A percentile compares a stretch with the other conserved stretches of the same genome.
These are phyloP conservation scores for Xylaria scruposa DNA, from an alignment of 495 filamentous ascomycete genomes.

Conservation along the genomic window DNA sequence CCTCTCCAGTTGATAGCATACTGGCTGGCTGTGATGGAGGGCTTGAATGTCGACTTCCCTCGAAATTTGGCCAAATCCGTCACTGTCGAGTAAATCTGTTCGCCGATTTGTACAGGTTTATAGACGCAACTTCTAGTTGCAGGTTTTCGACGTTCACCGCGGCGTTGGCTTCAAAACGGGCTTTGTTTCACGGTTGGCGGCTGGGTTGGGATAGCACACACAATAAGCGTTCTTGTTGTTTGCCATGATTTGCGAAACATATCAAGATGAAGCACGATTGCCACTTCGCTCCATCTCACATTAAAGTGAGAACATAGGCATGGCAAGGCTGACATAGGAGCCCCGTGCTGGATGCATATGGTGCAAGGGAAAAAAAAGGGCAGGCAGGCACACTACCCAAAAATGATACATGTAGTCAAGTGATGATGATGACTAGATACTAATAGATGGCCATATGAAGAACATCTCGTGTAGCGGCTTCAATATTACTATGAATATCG, in stretches of 20 bases:
- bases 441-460: constrained; percentile 17
- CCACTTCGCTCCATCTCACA: constrained; percentile 13
- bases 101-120: constrained; percentile 25
- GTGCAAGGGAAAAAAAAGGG: neutral
- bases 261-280: constrained; percentile 29
- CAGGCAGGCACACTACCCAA: constrained; percentile 6
- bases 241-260: constrained; percentile 30
- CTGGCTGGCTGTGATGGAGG: constrained; percentile 96
- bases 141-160: constrained; percentile 30
- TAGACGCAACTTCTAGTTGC: constrained; percentile 18
- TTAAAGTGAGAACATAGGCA: constrained; percentile 21
- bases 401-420: constrained; percentile 20
- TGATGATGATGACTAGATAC: constrained; percentile 22
- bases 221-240: constrained; percentile 33
- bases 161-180: constrained; percentile 36
- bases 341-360: constrained; percentile 9
- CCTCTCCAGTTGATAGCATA: constrained; percentile 97
- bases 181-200: constrained; percentile 35
- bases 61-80: constrained; percentile 98
- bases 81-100: constrained; percentile 82
- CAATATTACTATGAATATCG: neutral
- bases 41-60: constrained; percentile 96
- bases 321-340: neutral
- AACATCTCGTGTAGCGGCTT: neutral
- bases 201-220: constrained; percentile 35